Percentiles rank a stretch among this genome's conserved stretches.
Evolutionary conservation across 1,139 yeast genomes (phyloP).

Genomic region (Lodderomyces parapsilosis): DNA sequence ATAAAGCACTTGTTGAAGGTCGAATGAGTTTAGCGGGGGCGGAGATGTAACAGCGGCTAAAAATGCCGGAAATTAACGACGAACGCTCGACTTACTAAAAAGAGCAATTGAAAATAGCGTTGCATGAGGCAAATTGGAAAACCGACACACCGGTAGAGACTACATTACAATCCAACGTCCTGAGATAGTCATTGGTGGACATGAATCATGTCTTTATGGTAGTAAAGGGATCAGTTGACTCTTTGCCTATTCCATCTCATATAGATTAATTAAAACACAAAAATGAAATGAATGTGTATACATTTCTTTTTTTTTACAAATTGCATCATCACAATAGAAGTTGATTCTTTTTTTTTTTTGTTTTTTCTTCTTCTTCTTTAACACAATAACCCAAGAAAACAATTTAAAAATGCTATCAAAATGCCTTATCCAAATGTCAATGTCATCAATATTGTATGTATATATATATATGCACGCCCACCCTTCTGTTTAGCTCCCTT

Average conservation of each 20-base stretch:
- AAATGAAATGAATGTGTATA: too few relatives aligned
- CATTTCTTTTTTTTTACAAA: background rate
- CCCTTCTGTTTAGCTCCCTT: background rate
- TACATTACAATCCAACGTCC: too few relatives aligned
- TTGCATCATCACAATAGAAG: background rate
- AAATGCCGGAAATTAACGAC: background rate
- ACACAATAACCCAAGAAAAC: background rate
- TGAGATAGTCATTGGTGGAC: too few relatives aligned
- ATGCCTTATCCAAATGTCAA: background rate
- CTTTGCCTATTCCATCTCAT: background rate
- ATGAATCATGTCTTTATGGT: too few relatives aligned
- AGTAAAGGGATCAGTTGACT: too few relatives aligned
- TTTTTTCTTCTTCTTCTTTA: background rate
- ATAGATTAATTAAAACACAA: background rate
- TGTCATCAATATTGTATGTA: background rate
- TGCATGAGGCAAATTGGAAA: background rate
- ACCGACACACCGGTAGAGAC: too few relatives aligned
- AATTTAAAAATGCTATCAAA: background rate
- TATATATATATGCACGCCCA: background rate
- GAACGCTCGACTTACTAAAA: background rate
- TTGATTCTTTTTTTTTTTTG: too few relatives aligned
- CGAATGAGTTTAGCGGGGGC: background rate
- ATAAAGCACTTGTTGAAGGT: background rate
- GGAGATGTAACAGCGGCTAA: background rate
- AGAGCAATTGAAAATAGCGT: background rate